A percentile compares a stretch with the other conserved stretches of the same genome.
Conservation (phyloP, 1,139 yeast species). For the Kodamaea suecica region DNA sequence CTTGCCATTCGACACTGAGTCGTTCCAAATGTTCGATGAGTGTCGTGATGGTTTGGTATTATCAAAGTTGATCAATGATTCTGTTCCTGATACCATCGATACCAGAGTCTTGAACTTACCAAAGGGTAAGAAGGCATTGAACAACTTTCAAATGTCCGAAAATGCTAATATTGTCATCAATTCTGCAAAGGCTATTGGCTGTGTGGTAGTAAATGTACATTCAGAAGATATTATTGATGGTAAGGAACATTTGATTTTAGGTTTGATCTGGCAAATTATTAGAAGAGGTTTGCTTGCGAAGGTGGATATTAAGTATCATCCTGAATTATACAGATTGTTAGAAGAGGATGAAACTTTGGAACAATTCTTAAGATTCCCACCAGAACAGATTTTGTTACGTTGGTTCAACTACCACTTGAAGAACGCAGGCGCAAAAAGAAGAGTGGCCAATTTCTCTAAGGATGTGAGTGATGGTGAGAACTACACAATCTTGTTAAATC, state of each 20-base stretch:
- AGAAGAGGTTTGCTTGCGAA: slow-evolving; percentile 92
- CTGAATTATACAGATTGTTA: slow-evolving; percentile 88
- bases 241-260: slow-evolving; percentile 90
- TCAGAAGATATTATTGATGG: slow-evolving; percentile 98
- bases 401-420: slow-evolving; percentile 97
- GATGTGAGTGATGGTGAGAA: slow-evolving; percentile 96
- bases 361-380: slow-evolving; percentile 92
- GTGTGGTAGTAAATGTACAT: slow-evolving; percentile 96
- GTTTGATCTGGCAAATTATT: slow-evolving; percentile 97
- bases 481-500: slow-evolving; percentile 84
- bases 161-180: slow-evolving; percentile 96
- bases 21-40: slow-evolving; percentile 94
- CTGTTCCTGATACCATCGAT: slow-evolving; percentile 97
- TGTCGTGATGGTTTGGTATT: slow-evolving; percentile 93
- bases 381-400: slow-evolving; percentile 93
- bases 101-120: slow-evolving; percentile 94
- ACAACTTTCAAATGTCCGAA: slow-evolving; percentile 93
- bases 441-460: slow-evolving; percentile 78
- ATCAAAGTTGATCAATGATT: slow-evolving; percentile 91
- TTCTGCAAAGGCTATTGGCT: slow-evolving; percentile 98
- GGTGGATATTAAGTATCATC: slow-evolving; percentile 94
- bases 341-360: slow-evolving; percentile 98
- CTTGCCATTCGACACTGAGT: slow-evolving; percentile 89
- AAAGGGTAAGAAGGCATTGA: slow-evolving; percentile 68
- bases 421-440: slow-evolving; percentile 87